Base-by-base conservation (phyloP, 2,329 filamentous ascomycete species). In the Paracorniculantispora psalliotae region DNA sequence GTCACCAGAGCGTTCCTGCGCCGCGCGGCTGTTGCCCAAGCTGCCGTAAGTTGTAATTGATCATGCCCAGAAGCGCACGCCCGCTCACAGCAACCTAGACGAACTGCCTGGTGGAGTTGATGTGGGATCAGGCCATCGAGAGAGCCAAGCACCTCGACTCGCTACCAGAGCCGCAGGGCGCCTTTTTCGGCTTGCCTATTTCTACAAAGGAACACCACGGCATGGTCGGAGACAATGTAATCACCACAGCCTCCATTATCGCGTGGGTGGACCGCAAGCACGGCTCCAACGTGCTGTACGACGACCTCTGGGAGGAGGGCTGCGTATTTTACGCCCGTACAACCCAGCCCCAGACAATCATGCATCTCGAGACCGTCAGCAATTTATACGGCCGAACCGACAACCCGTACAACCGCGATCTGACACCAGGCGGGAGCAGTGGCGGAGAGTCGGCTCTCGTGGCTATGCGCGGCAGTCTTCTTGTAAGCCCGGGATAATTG, bases 321-420 rank as follows among this genome's bases (percentile, higher is more conserved):
- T 67, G 78, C 81, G 2, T 87, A 17, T 62, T 68, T n/a, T 85
- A 87, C 65, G 81, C 83, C 60, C 89, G 90, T 69, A 90, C 88
- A 0, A 90, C 88, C 58, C 79, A 89, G 6, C 86, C 87, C 0
- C 82, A 85, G 64, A 79, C 77, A 0, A 72, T 85, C 50, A 77
- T 77, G 68, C 75, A 77, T 17, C 67, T 86, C 39, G 86, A 89
- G 66, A 82, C 79, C 3, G 77, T 80, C 43, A 88, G 86, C 65
- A 87, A 89, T 63, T 70, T 88, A 21, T 85, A 81, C 59, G 86
- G 85, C 1, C 78, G 82, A 35, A 83, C 83, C 0, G 71, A 88
- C 3, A 89, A 88, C 65, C 87, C 88, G 0, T 75, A 80, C 59
- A 88, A 88, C 61, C 77, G 82, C 1, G 72, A 77, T 21, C 74